Evolutionary conservation across 257 asterid species (phyloP), one percentile per base, ranked within the genome.

Genomic region (Ilex asprella): DNA sequence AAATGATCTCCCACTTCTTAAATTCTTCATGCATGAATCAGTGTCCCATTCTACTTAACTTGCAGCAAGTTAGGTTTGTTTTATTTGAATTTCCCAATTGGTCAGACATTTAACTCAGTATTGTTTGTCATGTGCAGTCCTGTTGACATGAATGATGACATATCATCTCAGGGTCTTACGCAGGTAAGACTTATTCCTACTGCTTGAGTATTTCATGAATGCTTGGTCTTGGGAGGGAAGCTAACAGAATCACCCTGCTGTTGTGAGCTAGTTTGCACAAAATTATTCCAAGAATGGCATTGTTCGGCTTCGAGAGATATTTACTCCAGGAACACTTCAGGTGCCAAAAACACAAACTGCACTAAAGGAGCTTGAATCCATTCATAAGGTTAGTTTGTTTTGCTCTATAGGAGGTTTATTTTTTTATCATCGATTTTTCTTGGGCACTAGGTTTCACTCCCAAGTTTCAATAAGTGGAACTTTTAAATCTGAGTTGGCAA

Each of bases 341-440:
- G 82, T 92, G 67, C 97, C 99, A 14, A 75, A 73, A 72, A 75
- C 99, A 54, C 97, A 78, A 2, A 71, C 73, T 52, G 88, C 84
- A 58, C 89, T 92, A 29, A 85, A 84, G 84, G 97, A 86, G 79
- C 95, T 92, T 63, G 99, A 92, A 83, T 92, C 99, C 2, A 89
- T 92, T 74, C 99, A 92, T 81, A 92, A 92, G 97, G 97, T 91
- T 60, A 9, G 87, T 61, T 16, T 39, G 27, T 12, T 43, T 58
- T 55, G 27, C 55, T 58, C 29, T 55, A 2, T 30, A 54, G 11
- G 27, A 31, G 56, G 15, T 54, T 31, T 13, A 50, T 5, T 50
- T 50, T 50, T 50, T 9, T 12, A 11, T 50, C 55, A 11, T 6
- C 15, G 0, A 14, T 11, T 9, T 50, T 12, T 14, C 16, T 0